Conservation (phyloP, 2,329 filamentous ascomycete species). For the Penicillium sp. region DNA sequence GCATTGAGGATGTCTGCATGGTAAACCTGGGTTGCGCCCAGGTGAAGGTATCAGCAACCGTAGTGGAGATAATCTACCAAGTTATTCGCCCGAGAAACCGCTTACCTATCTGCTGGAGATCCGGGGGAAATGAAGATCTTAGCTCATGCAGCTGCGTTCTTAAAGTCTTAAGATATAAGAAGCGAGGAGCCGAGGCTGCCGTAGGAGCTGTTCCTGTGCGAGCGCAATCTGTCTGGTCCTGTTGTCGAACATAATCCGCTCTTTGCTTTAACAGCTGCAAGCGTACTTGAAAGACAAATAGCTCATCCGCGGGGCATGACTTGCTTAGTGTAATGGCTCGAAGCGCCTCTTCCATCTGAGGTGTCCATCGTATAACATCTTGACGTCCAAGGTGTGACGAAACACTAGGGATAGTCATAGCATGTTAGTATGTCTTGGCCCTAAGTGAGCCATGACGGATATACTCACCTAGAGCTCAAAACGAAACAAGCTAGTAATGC, state of each 20-base stretch:
- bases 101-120: constrained; percentile 25
- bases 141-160: constrained; percentile 36
- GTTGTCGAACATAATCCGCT: constrained; percentile 33
- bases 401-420: constrained; percentile 24
- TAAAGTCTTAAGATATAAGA: constrained; percentile 34
- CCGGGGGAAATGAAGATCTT: constrained; percentile 25
- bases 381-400: constrained; percentile 38
- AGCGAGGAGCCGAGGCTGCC: constrained; percentile 14
- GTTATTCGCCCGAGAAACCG: background rate
- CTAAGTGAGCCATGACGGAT: background rate
- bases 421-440: constrained; percentile 3
- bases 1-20: constrained; percentile 28
- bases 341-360: constrained; percentile 43
- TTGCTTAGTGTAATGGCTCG: constrained; percentile 27
- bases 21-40: background rate
- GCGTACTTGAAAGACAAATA: constrained; percentile 39
- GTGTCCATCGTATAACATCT: constrained; percentile 40
- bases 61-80: background rate
- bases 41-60: constrained; percentile 3
- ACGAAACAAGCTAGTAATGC: constrained; percentile 35
- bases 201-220: constrained; percentile 8
- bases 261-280: constrained; percentile 38
- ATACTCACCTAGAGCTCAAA: constrained; percentile 32
- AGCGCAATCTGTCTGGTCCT: constrained; percentile 25
- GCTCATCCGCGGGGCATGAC: constrained; percentile 29